Conservation (phyloP, 345 rosid species). For the Populus tremula region DNA sequence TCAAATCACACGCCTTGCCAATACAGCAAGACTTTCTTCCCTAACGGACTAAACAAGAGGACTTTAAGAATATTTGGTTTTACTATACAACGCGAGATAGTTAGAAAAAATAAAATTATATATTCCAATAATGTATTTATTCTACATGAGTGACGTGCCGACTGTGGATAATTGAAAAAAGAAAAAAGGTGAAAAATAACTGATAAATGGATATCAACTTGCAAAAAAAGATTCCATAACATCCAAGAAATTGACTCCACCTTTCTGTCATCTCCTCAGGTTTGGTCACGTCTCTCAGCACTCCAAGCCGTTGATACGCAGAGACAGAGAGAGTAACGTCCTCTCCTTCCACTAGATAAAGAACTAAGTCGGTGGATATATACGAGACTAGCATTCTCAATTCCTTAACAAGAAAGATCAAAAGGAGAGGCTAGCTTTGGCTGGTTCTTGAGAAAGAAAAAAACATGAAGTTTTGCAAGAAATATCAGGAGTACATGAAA, state of each 20-base stretch:
- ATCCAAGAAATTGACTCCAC: conserved; percentile 6
- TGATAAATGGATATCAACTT: neutral
- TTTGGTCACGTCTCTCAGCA: neutral
- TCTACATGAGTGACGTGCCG: neutral
- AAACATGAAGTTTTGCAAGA: conserved; percentile 88
- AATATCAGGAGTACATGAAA: conserved; percentile 75
- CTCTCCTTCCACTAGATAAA: no score
- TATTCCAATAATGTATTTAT: no score
- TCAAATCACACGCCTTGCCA: no score
- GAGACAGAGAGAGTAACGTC: neutral
- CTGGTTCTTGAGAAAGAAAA: neutral
- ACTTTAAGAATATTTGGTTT: no score
- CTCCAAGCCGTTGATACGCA: neutral
- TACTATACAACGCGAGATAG: no score
- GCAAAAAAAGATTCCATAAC: neutral
- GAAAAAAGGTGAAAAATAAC: neutral
- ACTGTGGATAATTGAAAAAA: neutral
- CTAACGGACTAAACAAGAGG: no score
- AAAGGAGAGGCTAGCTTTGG: neutral
- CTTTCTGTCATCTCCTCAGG: neutral
- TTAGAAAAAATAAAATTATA: no score
- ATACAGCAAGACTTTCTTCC: no score
- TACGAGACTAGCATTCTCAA: neutral
- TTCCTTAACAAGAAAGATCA: neutral
- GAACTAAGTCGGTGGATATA: no score